Percentiles rank a stretch among this genome's conserved stretches.
Evolutionary conservation across 179 eudicot species (phyloP).

Genomic region (Nepenthes alata): DNA sequence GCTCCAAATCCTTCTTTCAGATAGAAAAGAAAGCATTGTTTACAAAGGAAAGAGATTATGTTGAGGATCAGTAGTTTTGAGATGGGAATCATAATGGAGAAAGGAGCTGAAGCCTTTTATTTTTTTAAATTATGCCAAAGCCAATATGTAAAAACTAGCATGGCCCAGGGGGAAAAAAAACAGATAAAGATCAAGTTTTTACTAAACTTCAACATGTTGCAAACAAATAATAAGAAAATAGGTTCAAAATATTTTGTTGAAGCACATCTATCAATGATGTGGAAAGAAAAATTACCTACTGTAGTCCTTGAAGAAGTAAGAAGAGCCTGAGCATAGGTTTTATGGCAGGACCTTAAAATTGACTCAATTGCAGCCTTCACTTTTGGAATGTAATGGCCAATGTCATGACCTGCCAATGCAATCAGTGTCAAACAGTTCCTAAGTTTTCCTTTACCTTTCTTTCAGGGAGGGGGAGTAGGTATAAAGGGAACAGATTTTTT

Average conservation of each 20-base stretch:
- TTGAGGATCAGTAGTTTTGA: too few relatives aligned
- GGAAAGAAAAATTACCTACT: slow-evolving; percentile 41
- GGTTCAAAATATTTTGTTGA: slow-evolving; percentile 3
- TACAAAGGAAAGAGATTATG: too few relatives aligned
- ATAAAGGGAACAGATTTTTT: too few relatives aligned
- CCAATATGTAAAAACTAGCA: too few relatives aligned
- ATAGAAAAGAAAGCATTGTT: too few relatives aligned
- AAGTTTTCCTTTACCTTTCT: neutral
- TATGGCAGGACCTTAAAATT: slow-evolving; percentile 85
- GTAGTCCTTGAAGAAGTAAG: slow-evolving; percentile 88
- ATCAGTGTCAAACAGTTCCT: slow-evolving; percentile 6
- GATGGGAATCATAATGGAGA: too few relatives aligned
- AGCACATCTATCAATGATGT: neutral
- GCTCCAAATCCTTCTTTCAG: too few relatives aligned
- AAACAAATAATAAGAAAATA: slow-evolving; percentile 1
- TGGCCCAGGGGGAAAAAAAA: neutral
- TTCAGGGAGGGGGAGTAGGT: too few relatives aligned
- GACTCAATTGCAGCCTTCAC: slow-evolving; percentile 96
- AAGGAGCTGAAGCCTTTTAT: too few relatives aligned
- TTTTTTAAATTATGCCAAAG: too few relatives aligned
- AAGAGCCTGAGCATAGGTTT: slow-evolving; percentile 82
- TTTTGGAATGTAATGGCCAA: slow-evolving; percentile 95
- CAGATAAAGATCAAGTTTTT: neutral
- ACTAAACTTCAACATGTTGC: slow-evolving; percentile 1
- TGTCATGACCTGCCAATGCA: slow-evolving; percentile 57